Conservation (phyloP, 805 yeast genomes). For the Candida odintsovae region DNA sequence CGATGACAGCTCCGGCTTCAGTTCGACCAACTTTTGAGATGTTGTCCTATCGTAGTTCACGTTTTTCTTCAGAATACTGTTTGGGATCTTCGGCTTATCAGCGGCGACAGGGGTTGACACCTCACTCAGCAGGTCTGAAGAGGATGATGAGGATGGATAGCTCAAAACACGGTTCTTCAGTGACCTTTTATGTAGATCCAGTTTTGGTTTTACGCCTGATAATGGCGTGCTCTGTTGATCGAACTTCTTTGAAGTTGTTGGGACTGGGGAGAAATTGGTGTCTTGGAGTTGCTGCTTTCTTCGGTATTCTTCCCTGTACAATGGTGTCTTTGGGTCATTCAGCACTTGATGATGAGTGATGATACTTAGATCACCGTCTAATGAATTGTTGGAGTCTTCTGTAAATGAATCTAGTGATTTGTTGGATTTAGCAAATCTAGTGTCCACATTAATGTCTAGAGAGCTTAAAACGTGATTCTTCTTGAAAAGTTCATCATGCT, state of each 20-base stretch:
- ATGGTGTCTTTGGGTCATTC: constrained; percentile 23
- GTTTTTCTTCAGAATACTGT: constrained; percentile 21
- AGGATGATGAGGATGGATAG: constrained; percentile 1
- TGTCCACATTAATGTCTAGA: constrained; percentile 5
- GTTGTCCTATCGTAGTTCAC: constrained; percentile 17
- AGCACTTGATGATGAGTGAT: constrained; percentile 14
- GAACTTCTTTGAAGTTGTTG: constrained; percentile 10
- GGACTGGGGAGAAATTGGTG: constrained; percentile 9
- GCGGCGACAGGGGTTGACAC: constrained; percentile 2
- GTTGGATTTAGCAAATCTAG: neutral
- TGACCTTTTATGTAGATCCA: constrained; percentile 4
- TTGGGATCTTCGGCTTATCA: constrained; percentile 7
- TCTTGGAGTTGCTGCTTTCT: neutral
- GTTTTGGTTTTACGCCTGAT: constrained; percentile 2
- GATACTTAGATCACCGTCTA: constrained; percentile 11
- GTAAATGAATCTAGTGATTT: constrained; percentile 1
- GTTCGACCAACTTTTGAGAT: constrained; percentile 12
- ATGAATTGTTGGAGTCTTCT: constrained; percentile 2
- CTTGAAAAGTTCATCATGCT: constrained; percentile 16
- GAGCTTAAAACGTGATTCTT: constrained; percentile 17
- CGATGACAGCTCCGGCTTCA: constrained; percentile 18
- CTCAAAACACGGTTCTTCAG: constrained; percentile 3
- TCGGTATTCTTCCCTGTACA: constrained; percentile 12
- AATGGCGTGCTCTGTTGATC: neutral
- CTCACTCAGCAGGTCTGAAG: neutral